Base-by-base conservation (phyloP, 257 asterid genomes). In the Avicennia marina region DNA sequence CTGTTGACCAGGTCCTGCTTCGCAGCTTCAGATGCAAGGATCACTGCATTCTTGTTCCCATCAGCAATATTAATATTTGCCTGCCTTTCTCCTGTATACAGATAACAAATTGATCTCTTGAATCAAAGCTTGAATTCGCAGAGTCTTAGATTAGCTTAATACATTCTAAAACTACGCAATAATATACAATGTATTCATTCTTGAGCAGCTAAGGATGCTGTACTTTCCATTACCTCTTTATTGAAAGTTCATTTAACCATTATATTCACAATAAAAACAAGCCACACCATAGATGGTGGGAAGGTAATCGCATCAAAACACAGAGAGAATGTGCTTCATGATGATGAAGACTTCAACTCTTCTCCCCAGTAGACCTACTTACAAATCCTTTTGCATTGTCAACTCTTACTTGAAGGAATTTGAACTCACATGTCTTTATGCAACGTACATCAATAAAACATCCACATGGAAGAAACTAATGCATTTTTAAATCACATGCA, bases 1-100 rank as follows among this genome's bases (percentile, higher is more conserved):
- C 95, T 72, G 75, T 88, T 88, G 61, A 88, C 87, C 73, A 82
- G 96, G 67, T 88, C 95, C 79, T 62, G 62, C 70, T 75, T 88
- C 27, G 95, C 86, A 73, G 94, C 95, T 76, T 88, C 96, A 61
- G 96, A 89, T 58, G 75, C 91, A 69, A 89, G 97, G 69, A 89
- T 89, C 44, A 77, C 79, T 4, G 87, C 62, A 49, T 32, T 79
- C 79, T 83, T 88, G 70, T 42, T 83, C 26, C 95, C 96, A 25
- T 88, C 95, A 0, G 96, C 95, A 27, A 82, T 82, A 65, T 88
- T 88, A 56, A 88, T 82, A 54, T 85, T 63, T 64, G 95, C 77
- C 78, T 90, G 96, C 83, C 95, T 84, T 78, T 84, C 87, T 63
- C 98, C 98, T 90, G 89, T 50, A 66, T 66, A 21, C n/a, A 57